Conservation (phyloP, 257 asterid species). For the Scutellaria galericulata region DNA sequence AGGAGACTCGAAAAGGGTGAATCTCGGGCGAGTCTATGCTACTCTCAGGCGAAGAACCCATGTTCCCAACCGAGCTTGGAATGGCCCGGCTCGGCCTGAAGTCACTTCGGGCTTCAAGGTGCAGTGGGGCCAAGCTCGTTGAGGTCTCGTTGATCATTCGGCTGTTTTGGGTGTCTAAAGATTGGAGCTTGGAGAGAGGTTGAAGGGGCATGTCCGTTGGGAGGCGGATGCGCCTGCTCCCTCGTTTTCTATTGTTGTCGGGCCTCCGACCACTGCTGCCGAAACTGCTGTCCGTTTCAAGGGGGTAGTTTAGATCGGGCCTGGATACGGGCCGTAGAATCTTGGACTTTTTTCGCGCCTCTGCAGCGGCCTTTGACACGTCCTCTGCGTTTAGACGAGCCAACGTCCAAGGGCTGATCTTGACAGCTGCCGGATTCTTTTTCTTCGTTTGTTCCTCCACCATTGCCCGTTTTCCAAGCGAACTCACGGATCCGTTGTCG, state of each 20-base stretch:
- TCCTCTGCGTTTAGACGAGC: constrained; percentile 91
- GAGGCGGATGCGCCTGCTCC: constrained; percentile 79
- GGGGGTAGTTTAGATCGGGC: constrained; percentile 47
- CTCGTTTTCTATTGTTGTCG: constrained; percentile 66
- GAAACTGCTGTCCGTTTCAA: constrained; percentile 66
- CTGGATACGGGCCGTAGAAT: constrained; percentile 71
- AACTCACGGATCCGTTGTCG: constrained; percentile 79
- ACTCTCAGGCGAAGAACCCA: constrained; percentile 90
- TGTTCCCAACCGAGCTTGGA: constrained; percentile 48
- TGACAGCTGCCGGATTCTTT: constrained; percentile 76
- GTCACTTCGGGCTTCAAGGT: constrained; percentile 69
- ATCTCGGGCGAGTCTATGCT: constrained; percentile 88
- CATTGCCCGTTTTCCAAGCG: constrained; percentile 67
- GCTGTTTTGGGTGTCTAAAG: constrained; percentile 40
- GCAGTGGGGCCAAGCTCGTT: constrained; percentile 67
- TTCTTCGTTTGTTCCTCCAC: constrained; percentile 73
- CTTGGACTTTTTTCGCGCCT: constrained; percentile 90
- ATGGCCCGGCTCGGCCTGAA: constrained; percentile 50
- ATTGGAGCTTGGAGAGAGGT: constrained; percentile 45
- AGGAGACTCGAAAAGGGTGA: constrained; percentile 68
- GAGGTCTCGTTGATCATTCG: constrained; percentile 52
- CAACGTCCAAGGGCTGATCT: constrained; percentile 95
- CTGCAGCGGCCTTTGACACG: constrained; percentile 94
- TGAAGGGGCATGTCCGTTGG: constrained; percentile 78
- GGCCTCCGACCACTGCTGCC: constrained; percentile 75